Percentiles rank a stretch among this genome's conserved stretches.
Evolutionary conservation across 106 monocot species (phyloP).

Genomic region (Phalaenopsis aphrodite): DNA sequence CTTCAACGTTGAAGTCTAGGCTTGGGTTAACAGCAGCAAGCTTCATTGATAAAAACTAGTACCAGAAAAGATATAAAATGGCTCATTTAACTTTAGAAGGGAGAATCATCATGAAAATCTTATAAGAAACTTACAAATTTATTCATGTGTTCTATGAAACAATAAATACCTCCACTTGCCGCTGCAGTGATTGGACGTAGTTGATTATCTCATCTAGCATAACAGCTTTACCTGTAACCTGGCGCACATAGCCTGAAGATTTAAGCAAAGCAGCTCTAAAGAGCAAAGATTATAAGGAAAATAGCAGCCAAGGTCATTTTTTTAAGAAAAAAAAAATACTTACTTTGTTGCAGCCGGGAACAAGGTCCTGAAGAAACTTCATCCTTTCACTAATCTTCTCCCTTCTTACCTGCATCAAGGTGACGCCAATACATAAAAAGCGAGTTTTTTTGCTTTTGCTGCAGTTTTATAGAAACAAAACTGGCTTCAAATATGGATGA

Average conservation of each 20-base stretch:
- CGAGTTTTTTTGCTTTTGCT: background rate
- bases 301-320: too few species aligned
- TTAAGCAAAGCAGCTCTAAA: background rate
- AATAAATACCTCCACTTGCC: conserved; percentile 65
- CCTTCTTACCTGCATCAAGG: conserved; percentile 54
- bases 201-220: conserved; percentile 95
- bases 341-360: conserved; percentile 87
- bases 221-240: conserved; percentile 90
- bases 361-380: conserved; percentile 95
- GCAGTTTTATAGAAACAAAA: background rate
- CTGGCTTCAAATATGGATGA: background rate
- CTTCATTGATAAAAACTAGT: conserved; percentile 60
- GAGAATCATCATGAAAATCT: background rate
- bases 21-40: conserved; percentile 56
- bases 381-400: conserved; percentile 82
- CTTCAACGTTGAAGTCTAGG: conserved; percentile 38
- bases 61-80: background rate
- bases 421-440: background rate
- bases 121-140: background rate
- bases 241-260: background rate
- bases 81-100: background rate
- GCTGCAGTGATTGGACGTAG: conserved; percentile 78
- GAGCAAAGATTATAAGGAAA: background rate
- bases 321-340: background rate
- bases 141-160: background rate